Conservation (phyloP, 2,329 filamentous ascomycete genomes). For the Didymella pinodella region DNA sequence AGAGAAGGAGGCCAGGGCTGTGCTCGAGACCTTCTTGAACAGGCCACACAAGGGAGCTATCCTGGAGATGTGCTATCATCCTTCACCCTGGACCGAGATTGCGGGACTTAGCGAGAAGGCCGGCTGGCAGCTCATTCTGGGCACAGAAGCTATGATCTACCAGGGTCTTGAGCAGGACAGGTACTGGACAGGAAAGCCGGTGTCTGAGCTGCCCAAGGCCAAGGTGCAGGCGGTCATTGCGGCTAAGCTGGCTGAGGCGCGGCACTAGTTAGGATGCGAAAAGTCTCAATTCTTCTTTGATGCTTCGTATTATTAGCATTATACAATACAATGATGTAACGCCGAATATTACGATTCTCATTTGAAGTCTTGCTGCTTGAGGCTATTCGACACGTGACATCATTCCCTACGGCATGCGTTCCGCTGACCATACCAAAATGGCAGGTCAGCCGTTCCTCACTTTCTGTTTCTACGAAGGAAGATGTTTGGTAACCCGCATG, state of each 20-base stretch:
- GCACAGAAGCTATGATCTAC: conserved; percentile 79
- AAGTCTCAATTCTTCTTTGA: conserved; percentile 8
- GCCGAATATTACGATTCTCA: background rate
- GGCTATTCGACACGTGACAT: background rate
- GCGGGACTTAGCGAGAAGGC: conserved; percentile 65
- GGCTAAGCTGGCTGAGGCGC: conserved; percentile 36
- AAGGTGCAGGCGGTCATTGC: conserved; percentile 65
- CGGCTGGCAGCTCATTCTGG: conserved; percentile 77
- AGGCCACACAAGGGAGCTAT: conserved; percentile 70
- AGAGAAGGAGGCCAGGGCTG: conserved; percentile 67
- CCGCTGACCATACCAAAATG: no score
- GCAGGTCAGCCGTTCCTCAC: no score
- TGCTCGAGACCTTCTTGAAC: conserved; percentile 60
- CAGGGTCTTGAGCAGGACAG: conserved; percentile 73
- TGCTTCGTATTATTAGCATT: background rate
- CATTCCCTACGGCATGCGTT: background rate
- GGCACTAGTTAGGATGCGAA: conserved; percentile 20
- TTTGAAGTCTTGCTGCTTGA: no score
- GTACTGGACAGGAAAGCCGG: conserved; percentile 68
- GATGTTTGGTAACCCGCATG: no score
- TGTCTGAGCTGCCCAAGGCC: conserved; percentile 66
- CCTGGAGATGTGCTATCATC: conserved; percentile 86
- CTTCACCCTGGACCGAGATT: conserved; percentile 69
- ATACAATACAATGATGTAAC: conserved; percentile 9
- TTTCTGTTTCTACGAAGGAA: no score